These are phyloP conservation scores for Zymoseptoria pseudotritici DNA, from an alignment of 2,329 filamentous ascomycete species.

Conservation along the genomic window DNA sequence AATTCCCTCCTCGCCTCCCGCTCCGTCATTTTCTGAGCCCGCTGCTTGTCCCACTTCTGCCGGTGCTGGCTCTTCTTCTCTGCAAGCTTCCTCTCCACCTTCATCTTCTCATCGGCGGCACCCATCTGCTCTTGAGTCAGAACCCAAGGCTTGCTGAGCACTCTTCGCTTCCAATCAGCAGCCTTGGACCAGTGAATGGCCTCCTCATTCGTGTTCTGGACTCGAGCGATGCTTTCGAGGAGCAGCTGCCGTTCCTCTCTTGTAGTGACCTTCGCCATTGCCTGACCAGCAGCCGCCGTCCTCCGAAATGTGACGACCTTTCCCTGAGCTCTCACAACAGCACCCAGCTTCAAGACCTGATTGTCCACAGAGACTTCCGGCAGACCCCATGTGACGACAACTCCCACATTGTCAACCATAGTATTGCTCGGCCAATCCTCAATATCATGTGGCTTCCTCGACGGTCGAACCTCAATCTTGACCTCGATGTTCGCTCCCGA, in stretches of 20 bases:
- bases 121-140: slow-evolving; percentile 39
- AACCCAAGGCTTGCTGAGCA: slow-evolving; percentile 49
- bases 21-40: slow-evolving; percentile 26
- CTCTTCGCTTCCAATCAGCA: slow-evolving; percentile 41
- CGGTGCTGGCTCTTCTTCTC: slow-evolving; percentile 27
- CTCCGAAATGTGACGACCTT: slow-evolving; percentile 47
- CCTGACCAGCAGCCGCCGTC: slow-evolving; percentile 46
- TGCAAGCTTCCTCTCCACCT: slow-evolving; percentile 28
- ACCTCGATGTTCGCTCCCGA: slow-evolving; percentile 53
- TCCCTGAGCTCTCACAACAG: slow-evolving; percentile 50
- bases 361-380: slow-evolving; percentile 39
- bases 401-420: slow-evolving; percentile 31
- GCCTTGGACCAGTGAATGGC: slow-evolving; percentile 46
- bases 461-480: slow-evolving; percentile 37
- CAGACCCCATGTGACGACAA: slow-evolving; percentile 31
- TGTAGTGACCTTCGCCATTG: slow-evolving; percentile 49
- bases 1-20: slow-evolving; percentile 33
- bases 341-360: slow-evolving; percentile 38
- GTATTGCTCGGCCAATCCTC: slow-evolving; percentile 30
- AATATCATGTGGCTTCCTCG: slow-evolving; percentile 24
- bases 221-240: slow-evolving; percentile 44
- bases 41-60: slow-evolving; percentile 31
- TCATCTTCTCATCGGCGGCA: slow-evolving; percentile 33
- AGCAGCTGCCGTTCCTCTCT: slow-evolving; percentile 47
- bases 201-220: slow-evolving; percentile 49